Evolutionary conservation across 2,329 filamentous ascomycete species (phyloP).

Genomic region (Cercospora canescens): DNA sequence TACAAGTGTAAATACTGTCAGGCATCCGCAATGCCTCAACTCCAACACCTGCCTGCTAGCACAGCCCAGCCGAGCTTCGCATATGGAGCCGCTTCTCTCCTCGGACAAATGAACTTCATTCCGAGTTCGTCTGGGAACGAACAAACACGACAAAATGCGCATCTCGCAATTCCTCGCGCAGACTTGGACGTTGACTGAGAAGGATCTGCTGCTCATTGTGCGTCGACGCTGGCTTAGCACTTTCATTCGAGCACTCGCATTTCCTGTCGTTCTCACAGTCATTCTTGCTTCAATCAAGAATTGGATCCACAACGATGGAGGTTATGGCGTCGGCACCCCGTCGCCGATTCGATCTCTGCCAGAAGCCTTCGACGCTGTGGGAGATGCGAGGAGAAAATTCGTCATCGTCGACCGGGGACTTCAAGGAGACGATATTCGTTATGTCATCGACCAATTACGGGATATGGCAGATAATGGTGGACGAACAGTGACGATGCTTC

Average conservation of each 20-base stretch:
- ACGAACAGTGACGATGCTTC: slow-evolving; percentile 55
- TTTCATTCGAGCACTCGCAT: slow-evolving; percentile 53
- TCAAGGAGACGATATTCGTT: slow-evolving; percentile 66
- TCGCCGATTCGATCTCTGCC: slow-evolving; percentile 62
- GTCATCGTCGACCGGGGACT: slow-evolving; percentile 74
- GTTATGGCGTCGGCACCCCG: slow-evolving; percentile 68
- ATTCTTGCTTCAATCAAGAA: slow-evolving; percentile 62
- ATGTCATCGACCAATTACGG: slow-evolving; percentile 65
- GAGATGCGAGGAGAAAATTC: slow-evolving; percentile 63
- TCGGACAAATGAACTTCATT: not conserved
- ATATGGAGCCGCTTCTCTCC: not conserved
- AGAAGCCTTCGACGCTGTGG: slow-evolving; percentile 60
- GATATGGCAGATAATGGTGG: slow-evolving; percentile 57
- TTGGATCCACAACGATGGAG: slow-evolving; percentile 73
- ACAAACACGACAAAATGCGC: slow-evolving; percentile 9
- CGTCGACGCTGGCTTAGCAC: slow-evolving; percentile 55
- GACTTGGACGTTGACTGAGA: slow-evolving; percentile 56
- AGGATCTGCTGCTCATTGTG: slow-evolving; percentile 56
- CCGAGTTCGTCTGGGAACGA: not conserved
- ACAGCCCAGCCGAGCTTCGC: not conserved
- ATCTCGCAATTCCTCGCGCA: slow-evolving; percentile 36
- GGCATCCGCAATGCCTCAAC: not conserved
- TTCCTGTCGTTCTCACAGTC: slow-evolving; percentile 55
- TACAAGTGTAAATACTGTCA: not conserved
- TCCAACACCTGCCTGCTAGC: not conserved